Evolutionary conservation across 1,139 yeast species (phyloP).

Genomic region (Sugiyamaella novakii): DNA sequence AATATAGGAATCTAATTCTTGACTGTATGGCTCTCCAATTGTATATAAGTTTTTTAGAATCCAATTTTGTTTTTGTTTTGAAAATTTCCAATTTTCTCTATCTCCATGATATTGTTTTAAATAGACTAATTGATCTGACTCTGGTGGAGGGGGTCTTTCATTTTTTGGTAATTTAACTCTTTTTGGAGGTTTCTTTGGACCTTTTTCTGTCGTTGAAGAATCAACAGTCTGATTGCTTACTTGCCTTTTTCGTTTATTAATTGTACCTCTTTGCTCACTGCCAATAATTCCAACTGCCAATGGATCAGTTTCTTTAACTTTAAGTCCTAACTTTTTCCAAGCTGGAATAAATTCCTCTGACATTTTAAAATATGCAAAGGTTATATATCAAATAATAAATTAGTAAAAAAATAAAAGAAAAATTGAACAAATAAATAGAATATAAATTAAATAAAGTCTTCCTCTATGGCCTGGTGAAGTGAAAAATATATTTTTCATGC

Average conservation of each 20-base stretch:
- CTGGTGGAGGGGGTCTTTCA: conserved; percentile 74
- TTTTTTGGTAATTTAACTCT: conserved; percentile 72
- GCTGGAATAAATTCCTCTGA: conserved; percentile 60
- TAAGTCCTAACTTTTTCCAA: conserved; percentile 84
- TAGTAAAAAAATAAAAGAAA: not conserved
- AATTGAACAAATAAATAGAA: no score
- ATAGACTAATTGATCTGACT: conserved; percentile 78
- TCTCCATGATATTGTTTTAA: conserved; percentile 66
- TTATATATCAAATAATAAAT: not conserved
- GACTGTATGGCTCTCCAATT: conserved; percentile 60
- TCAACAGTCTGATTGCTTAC: conserved; percentile 46
- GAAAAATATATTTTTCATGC: conserved; percentile 10
- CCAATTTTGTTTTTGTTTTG: conserved; percentile 95
- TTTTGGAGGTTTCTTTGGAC: conserved; percentile 65
- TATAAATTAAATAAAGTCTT: no score
- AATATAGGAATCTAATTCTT: conserved; percentile 59
- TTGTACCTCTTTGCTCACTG: conserved; percentile 13
- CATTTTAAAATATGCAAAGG: conserved; percentile 1
- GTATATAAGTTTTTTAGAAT: conserved; percentile 64
- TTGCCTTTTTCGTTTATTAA: conserved; percentile 41
- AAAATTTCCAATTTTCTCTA: conserved; percentile 78
- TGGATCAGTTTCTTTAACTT: conserved; percentile 44
- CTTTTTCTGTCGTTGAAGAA: not conserved
- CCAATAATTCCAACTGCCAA: conserved; percentile 6
- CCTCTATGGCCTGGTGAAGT: not conserved